Conservation (phyloP, 371 early-diverging fungal genomes). For the Mucor saturninus region DNA sequence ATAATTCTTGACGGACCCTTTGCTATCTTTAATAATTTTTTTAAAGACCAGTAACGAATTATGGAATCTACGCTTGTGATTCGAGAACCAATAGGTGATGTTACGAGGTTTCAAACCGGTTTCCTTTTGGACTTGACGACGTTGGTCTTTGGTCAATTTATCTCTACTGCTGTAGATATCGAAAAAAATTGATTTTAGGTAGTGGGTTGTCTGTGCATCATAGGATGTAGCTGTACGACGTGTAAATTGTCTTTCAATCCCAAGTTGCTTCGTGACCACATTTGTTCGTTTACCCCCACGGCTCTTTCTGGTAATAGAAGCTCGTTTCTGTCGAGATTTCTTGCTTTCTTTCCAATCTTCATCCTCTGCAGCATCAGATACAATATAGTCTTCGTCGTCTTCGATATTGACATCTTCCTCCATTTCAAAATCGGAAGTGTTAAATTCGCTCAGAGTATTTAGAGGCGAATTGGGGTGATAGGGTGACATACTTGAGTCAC, state of each 20-base stretch:
- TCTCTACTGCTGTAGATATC: conserved; percentile 42
- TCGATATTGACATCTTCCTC: neutral
- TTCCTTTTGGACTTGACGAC: conserved; percentile 33
- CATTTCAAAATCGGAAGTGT: neutral
- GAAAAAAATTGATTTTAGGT: conserved; percentile 46
- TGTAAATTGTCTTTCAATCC: conserved; percentile 3
- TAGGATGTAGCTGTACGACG: conserved; percentile 52
- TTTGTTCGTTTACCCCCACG: neutral
- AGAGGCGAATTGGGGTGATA: neutral
- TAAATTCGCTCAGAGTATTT: neutral
- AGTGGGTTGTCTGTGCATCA: conserved; percentile 46
- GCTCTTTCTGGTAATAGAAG: neutral
- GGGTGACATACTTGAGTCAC: neutral
- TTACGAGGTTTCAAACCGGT: conserved; percentile 51
- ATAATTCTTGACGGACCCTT: conserved; percentile 38
- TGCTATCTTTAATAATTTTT: conserved; percentile 29
- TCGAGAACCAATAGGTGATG: conserved; percentile 58
- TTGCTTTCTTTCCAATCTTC: conserved; percentile 1
- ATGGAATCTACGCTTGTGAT: conserved; percentile 52
- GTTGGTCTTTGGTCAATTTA: conserved; percentile 51
- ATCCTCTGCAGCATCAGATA: conserved; percentile 7
- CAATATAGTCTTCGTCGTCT: conserved; percentile 12
- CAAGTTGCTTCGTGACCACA: neutral
- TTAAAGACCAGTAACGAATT: conserved; percentile 31
- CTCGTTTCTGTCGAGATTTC: neutral